Base-by-base conservation (phyloP, 176 grass and related monocot genomes). In the Carex pumila region DNA sequence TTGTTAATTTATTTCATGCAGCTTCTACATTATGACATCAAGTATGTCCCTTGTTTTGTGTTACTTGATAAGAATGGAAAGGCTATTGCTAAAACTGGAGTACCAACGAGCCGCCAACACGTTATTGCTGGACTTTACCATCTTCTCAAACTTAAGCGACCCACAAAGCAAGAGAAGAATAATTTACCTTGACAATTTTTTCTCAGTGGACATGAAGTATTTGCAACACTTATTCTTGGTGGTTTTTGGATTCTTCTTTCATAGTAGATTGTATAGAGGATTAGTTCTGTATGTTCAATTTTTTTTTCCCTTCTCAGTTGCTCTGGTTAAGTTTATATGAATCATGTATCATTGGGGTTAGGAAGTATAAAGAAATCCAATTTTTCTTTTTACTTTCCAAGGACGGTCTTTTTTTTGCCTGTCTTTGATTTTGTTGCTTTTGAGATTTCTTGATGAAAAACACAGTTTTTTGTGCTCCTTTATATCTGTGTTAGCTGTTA, bases 11-110 rank as follows among this genome's bases (percentile, higher is more conserved):
- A 3, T 41, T 34, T 61, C 53, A 86, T 89, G 85, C 93, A 98
- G 96, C 89, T 98, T 61, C 82, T 98, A 17, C 91, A 98, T 92
- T 98, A 93, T 62, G 93, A 98, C 39, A 87, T 98, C 60, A 90
- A 89, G 54, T 92, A 98, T 60, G 91, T 98, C 55, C 96, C 96
- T 71, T 98, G 96, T 74, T 98, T 98, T 81, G 93, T 98, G 83
- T 89, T 95, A 73, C 88, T 98, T 77, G 96, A 98, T 87, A 95
- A 98, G 86, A 83, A 92, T 7, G 93, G 96, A 22, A 89, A 88
- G 81, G 93, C 93, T 73, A 34, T 92, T 64, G 92, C 91, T 0
- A 98, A 98, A 86, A 98, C 96, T 2, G 96, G 92, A 57, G 93
- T 92, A 65, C 96, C 96, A 60, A 85, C 76, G 36, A 95, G 96